A percentile compares a stretch with the other conserved stretches of the same genome.
Evolutionary conservation across 106 monocot species (phyloP).

Genomic region (Alisma plantagoaquatica): DNA sequence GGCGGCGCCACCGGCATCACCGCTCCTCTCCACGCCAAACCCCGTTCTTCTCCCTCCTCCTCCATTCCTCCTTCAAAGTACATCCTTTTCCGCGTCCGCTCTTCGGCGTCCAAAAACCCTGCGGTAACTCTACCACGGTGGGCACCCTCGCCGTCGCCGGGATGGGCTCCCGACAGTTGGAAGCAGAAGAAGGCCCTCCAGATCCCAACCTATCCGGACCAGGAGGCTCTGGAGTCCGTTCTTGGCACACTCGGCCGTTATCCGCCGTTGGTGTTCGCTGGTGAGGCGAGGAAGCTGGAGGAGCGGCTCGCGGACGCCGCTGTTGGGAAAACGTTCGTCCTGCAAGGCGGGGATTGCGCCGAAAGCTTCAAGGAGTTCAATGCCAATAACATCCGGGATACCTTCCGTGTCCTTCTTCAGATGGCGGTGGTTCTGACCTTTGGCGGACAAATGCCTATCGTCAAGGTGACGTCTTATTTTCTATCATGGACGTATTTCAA

Average conservation of each 20-base stretch:
- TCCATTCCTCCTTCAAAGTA: too few species aligned
- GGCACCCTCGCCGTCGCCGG: background rate
- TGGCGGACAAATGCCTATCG: slow-evolving; percentile 55
- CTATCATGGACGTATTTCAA: too few species aligned
- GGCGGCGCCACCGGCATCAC: too few species aligned
- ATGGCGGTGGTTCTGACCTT: slow-evolving; percentile 49
- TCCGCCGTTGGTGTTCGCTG: slow-evolving; percentile 73
- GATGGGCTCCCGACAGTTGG: slow-evolving; percentile 38
- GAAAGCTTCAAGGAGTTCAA: slow-evolving; percentile 86
- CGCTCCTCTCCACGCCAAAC: too few species aligned
- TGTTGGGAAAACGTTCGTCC: slow-evolving; percentile 49
- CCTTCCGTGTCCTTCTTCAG: slow-evolving; percentile 50
- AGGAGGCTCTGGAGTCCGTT: slow-evolving; percentile 24
- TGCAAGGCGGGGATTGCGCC: slow-evolving; percentile 78
- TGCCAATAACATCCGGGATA: slow-evolving; percentile 70
- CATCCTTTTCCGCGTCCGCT: too few species aligned
- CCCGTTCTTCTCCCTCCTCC: too few species aligned
- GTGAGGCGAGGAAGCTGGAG: slow-evolving; percentile 70
- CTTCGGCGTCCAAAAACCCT: too few species aligned
- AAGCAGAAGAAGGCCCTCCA: slow-evolving; percentile 26
- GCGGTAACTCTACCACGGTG: too few species aligned
- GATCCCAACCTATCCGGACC: slow-evolving; percentile 37
- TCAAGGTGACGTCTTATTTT: slow-evolving; percentile 35
- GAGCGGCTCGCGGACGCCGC: slow-evolving; percentile 59
- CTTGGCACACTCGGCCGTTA: slow-evolving; percentile 15